Evolutionary conservation across 768 basidiomycete genomes (phyloP), one percentile per base, ranked within the genome.

Genomic region (Rhizopogon salebrosus): DNA sequence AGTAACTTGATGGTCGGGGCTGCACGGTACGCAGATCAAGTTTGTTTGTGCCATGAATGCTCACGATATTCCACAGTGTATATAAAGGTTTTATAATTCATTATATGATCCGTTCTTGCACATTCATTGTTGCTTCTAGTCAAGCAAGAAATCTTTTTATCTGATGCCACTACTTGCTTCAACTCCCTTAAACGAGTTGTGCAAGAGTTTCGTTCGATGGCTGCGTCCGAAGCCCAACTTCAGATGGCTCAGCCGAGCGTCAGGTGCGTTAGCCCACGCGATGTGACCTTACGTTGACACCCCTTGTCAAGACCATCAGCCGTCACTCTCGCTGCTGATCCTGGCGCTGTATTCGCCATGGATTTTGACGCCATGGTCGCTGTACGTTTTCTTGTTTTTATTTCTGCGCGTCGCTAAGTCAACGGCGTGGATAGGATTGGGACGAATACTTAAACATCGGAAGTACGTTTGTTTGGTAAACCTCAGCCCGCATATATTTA

Each of bases 1-100:
- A 92, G 91, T 54, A 92, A 92, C 63, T 71, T 95, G 39, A 84
- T 95, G 77, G 85, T 95, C 55, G 93, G 93, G 3, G 93, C 87
- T 34, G 89, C 87, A 20, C 82, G 92, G 92, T 92, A 67, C 54
- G 80, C 60, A 41, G 4, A 34, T 20, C 20, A 16, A 26, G 22
- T 3, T 38, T 22, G 7, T 41, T 26, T 40, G 34, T 36, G 8
- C n/a, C 20, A 8, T 35, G 24, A 34, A 14, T 13, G 14, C 46
- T 58, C 29, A 63, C 24, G 41, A 26, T 34, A 11, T 43, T 48
- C 45, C 37, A 3, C 35, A 80, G 75, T 3, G 75, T 82, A 13
- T 80, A 80, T 61, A 79, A 76, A 76, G 72, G 79, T 78, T 45
- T 31, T 31, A 20, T 26, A 22, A 13, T 39, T 22, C 20, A 27